Evolutionary conservation across 768 basidiomycete genomes (phyloP), one percentile per base, ranked within the genome.

Genomic region (Russula olivacea): DNA sequence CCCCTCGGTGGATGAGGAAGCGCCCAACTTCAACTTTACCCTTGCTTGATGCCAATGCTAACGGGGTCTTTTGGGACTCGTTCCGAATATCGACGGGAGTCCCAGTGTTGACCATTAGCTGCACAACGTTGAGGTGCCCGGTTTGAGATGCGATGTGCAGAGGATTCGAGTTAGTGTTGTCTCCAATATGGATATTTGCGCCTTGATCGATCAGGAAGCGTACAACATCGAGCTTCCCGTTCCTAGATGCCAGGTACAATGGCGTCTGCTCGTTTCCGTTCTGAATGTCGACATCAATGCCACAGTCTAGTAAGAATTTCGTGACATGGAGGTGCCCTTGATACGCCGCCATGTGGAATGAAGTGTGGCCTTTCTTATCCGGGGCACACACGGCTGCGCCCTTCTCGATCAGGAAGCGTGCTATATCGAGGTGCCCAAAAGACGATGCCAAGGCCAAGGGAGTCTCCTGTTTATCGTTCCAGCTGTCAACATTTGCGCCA

Each of bases 11-110:
- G 9, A 45, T 45, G n/a, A 45, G 43, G 43, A 45, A 11, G n/a
- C n/a, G n/a, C 19, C 7, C 43, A 0, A n/a, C 43, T 10, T 45
- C 43, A 0, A 45, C 43, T n/a, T n/a, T n/a, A 3, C 43, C 43
- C 19, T n/a, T 8, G 10, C 19, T 10, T 4, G 43, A 45, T 1
- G 43, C 43, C 19, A 45, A 45, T 0, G 93, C 94, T 80, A 94
- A 92, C 7, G 40, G 28, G 2, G 55, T 43, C 28, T 30, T n/a
- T 28, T 43, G 23, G 21, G 8, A 10, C 6, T 3, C 28, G 23
- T 41, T 10, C 23, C 38, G 23, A 28, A 28, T 12, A 11, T 55
- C 40, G 4, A 41, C 10, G 10, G 21, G 3, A 11, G 1, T 15
- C 25, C 54, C 54, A 28, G 9, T 8, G 17, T 38, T 12, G 38